Evolutionary conservation across 2,329 filamentous ascomycete genomes (phyloP).

Genomic region (Tothia fuscella): DNA sequence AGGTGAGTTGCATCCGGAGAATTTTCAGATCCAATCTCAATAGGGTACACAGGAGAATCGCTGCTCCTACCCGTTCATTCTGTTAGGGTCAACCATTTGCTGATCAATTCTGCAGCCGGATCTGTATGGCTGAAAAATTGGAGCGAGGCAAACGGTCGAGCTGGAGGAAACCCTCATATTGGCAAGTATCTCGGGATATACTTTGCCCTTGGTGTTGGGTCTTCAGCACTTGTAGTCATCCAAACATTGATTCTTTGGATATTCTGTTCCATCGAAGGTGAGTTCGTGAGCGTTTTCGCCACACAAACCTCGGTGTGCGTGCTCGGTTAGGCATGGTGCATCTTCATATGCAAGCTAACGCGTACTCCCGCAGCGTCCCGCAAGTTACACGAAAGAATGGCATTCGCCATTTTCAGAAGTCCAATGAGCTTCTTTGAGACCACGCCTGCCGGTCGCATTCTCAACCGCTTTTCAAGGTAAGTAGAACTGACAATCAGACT

Average conservation of each 20-base stretch:
- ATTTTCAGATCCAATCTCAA: no score
- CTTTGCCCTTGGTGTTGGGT: slow-evolving; percentile 85
- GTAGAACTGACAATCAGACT: no score
- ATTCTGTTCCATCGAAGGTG: slow-evolving; percentile 96
- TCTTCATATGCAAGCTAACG: slow-evolving; percentile 17
- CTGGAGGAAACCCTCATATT: slow-evolving; percentile 59
- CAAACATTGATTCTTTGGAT: slow-evolving; percentile 97
- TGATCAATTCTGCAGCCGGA: slow-evolving; percentile 39
- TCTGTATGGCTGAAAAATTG: slow-evolving; percentile 91
- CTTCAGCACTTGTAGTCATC: slow-evolving; percentile 70
- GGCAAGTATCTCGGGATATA: slow-evolving; percentile 93
- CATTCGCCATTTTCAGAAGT: slow-evolving; percentile 89
- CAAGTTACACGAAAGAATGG: slow-evolving; percentile 95
- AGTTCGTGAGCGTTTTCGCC: slow-evolving; percentile 17
- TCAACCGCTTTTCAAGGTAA: slow-evolving; percentile 90
- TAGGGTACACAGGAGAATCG: background rate
- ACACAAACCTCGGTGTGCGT: background rate
- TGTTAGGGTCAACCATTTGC: background rate
- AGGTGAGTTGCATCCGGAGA: slow-evolving; percentile 43
- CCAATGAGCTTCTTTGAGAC: slow-evolving; percentile 99
- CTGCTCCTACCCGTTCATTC: background rate
- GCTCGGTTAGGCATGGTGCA: no score
- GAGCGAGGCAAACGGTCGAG: slow-evolving; percentile 65
- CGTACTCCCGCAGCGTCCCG: slow-evolving; percentile 51
- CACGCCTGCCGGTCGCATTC: slow-evolving; percentile 82